Base-by-base conservation (phyloP, 345 rosid genomes). In the Cardamine resedifolia region DNA sequence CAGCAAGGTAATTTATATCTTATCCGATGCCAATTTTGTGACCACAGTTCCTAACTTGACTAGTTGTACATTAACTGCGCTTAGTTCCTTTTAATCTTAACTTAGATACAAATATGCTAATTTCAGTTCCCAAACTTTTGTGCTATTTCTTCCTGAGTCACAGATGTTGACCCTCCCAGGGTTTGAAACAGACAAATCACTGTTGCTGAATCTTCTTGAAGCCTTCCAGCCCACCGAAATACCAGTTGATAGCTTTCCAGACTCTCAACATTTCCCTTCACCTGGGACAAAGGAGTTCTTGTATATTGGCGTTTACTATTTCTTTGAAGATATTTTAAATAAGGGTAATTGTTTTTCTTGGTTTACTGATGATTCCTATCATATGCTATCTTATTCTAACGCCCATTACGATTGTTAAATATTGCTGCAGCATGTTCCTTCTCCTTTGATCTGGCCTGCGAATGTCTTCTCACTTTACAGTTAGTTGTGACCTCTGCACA, bases 381-480 rank as follows among this genome's bases (percentile, higher is more conserved):
- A 39, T 58, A 4, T 36, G 43, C 30, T 56, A 44, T 58, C 52
- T 38, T 58, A 49, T 20, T 50, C 33, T 49, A 66, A 74, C 27
- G 58, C 78, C 20, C 28, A 27, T 27, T 38, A 23, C 30, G 18
- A 24, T 38, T 73, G 51, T 24, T 44, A 15, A 51, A 64, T 63
- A 45, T 75, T 81, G 34, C 61, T 84, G 87, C 90, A 91, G 96
- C 90, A 44, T 91, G 88, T 74, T 84, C 91, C 68, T 85, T 82
- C 76, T 87, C 93, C 76, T 89, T 91, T 70, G 74, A 58, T 68
- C 68, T 87, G 63, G 90, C 93, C 57, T 85, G 82, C 48, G 96
- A 87, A 67, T 81, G 81, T 68, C 93, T 91, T 64, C 74, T 87
- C 57, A 75, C 84, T 62, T 76, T 91, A 55, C 91, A 89, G 71